Evolutionary conservation across 352 stramenopile species (phyloP), one percentile per base, ranked within the genome.

Genomic region (Plasmopara viticola): DNA sequence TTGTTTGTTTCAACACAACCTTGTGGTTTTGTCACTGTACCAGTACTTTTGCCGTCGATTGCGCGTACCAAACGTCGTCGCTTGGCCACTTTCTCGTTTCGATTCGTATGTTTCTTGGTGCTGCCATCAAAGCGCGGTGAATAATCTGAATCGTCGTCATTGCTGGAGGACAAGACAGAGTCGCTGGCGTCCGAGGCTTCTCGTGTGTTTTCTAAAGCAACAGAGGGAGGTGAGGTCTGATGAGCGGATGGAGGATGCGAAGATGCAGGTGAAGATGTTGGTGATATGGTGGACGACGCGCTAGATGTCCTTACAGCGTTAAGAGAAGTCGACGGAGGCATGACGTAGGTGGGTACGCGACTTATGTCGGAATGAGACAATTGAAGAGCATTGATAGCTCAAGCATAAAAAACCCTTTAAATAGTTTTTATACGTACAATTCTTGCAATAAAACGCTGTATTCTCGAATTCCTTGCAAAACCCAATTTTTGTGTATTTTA

Each of bases 101-200:
- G 4, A 7, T 53, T 58, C 12, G 54, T 59, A 18, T 33, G 29
- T 45, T 30, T 59, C 14, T 28, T 55, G 14, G 47, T 49, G 10
- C 17, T 48, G 13, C 1, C 28, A 12, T 30, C 48, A 33, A 38
- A 49, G 25, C 29, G 44, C 12, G 66, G 66, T 1, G 52, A 53
- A 50, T 70, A 75, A 44, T 75, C 66, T n/a, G 66, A 75, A 58
- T 75, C 66, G 33, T 44, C 45, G 37, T 58, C 58, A 17, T n/a
- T 54, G 39, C 15, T 44, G 6, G 62, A 62, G n/a, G 65, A 69
- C n/a, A 43, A 37, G 9, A 33, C 30, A 12, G 41, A 55, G 42
- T 60, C 47, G 40, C 45, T 62, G 25, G 6, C 43, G 15, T 66
- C 45, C 0, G 44, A 62, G 34, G 48, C 35, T 17, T 57, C 56